These are phyloP conservation scores for Gleditsia sinensis DNA, from an alignment of 306 rosid genomes.

Conservation along the genomic window DNA sequence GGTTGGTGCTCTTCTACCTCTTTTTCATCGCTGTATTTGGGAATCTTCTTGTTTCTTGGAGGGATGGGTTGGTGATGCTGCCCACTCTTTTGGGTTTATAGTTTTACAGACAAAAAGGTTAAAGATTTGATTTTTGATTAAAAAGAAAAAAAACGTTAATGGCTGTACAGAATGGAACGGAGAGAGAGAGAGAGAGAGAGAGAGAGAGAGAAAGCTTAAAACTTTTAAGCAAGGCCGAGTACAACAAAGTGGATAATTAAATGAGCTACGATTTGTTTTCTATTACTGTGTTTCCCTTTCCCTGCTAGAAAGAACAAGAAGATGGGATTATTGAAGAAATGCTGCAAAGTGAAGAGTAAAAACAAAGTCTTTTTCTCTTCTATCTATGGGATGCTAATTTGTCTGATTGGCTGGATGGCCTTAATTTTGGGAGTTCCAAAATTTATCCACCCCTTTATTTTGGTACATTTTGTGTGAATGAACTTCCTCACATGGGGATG, in stretches of 20 bases:
- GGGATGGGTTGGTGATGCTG: conserved; percentile 50
- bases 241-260: conserved; percentile 28
- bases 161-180: no score
- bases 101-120: conserved; percentile 30
- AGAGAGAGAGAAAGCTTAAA: neutral
- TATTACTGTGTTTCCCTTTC: conserved; percentile 4
- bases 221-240: neutral
- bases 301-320: conserved; percentile 17
- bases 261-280: conserved; percentile 25
- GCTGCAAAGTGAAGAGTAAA: no score
- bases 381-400: conserved; percentile 25
- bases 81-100: conserved; percentile 44
- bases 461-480: conserved; percentile 38
- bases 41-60: conserved; percentile 84
- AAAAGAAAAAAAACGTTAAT: conserved; percentile 25
- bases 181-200: neutral
- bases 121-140: conserved; percentile 40
- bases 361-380: conserved; percentile 22
- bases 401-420: conserved; percentile 46
- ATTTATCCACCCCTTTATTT: conserved; percentile 27
- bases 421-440: conserved; percentile 43
- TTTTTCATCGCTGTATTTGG: conserved; percentile 20
- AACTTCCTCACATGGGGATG: conserved; percentile 39
- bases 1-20: conserved; percentile 16
- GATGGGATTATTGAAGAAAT: no score